Percentiles rank a stretch among this genome's conserved stretches.
Conservation (phyloP, 129 eudicot species). For the Centrapalus pauciflorus region DNA sequence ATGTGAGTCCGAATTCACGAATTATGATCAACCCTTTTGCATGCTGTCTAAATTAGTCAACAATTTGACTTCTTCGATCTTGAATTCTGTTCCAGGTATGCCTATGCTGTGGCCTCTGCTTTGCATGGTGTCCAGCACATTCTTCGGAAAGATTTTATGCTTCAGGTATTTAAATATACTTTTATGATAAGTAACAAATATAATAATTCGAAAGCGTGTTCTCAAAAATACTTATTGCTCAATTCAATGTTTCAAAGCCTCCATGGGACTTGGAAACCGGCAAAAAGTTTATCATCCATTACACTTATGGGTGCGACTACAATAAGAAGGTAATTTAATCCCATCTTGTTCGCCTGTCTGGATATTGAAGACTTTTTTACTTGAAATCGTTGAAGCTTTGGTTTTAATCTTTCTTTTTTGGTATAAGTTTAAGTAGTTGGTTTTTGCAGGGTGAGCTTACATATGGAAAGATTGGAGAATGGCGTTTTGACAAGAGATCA, state of each 20-base stretch:
- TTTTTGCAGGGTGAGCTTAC: slow-evolving; percentile 63
- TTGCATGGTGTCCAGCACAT: slow-evolving; percentile 73
- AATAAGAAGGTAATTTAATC: slow-evolving; percentile 53
- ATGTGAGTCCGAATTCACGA: slow-evolving; percentile 39
- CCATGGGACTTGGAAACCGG: slow-evolving; percentile 68
- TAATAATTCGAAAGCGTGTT: neutral
- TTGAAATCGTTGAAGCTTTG: neutral
- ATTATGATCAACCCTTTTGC: slow-evolving; percentile 6
- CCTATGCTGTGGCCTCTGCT: slow-evolving; percentile 84
- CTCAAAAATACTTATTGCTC: slow-evolving; percentile 9
- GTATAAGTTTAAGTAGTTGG: slow-evolving; percentile 1
- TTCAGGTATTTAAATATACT: slow-evolving; percentile 40
- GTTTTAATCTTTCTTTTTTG: neutral
- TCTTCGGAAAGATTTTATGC: slow-evolving; percentile 76
- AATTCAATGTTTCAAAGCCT: slow-evolving; percentile 42
- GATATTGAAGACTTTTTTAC: neutral
- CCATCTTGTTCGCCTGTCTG: neutral
- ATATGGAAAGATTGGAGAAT: slow-evolving; percentile 72
- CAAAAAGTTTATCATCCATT: slow-evolving; percentile 55
- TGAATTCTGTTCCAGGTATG: slow-evolving; percentile 45
- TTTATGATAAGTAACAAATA: neutral
- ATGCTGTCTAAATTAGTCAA: neutral
- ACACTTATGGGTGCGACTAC: slow-evolving; percentile 76
- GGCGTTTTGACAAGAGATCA: slow-evolving; percentile 77
- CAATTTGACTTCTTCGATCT: slow-evolving; percentile 14